phyloP scores from a whole-genome alignment of 73 alveolate species.

The Tetrahymena elliotti region DNA sequence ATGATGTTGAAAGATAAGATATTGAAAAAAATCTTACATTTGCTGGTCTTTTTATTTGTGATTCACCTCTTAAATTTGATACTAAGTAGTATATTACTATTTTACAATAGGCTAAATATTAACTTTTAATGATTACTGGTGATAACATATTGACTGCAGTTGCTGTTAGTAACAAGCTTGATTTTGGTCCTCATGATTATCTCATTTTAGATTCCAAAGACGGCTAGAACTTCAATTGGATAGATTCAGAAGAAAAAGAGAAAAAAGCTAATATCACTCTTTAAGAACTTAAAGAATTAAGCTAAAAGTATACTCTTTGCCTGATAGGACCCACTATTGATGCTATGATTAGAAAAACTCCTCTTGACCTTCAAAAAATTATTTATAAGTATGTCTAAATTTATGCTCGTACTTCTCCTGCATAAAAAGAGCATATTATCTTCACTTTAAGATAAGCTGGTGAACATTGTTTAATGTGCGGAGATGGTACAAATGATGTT shows the following conservation, averaged over 20 bases:
- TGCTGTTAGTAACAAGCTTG: conserved; percentile 69
- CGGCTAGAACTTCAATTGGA: conserved; percentile 1
- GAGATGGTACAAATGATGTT: conserved; percentile 98
- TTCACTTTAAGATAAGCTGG: conserved; percentile 74
- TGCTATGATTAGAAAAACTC: not conserved
- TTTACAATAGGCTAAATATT: conserved; percentile 57
- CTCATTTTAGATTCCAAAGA: not conserved
- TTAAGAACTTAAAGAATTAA: conserved; percentile 41
- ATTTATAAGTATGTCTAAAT: conserved; percentile 51
- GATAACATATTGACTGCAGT: conserved; percentile 93
- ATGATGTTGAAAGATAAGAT: conserved; percentile 69
- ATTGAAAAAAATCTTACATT: conserved; percentile 79
- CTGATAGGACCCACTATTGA: conserved; percentile 55
- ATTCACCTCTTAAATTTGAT: conserved; percentile 85
- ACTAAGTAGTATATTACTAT: conserved; percentile 67
- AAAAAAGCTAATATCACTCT: conserved; percentile 35
- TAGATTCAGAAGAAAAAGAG: conserved; percentile 53
- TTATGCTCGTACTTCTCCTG: conserved; percentile 91
- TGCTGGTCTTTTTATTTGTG: conserved; percentile 85
- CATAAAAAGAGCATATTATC: conserved; percentile 82
- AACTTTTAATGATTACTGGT: conserved; percentile 88
- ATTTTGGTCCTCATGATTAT: conserved; percentile 8
- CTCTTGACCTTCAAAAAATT: not conserved
- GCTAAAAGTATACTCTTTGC: conserved; percentile 55
- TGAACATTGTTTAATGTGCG: conserved; percentile 90